Base-by-base conservation (phyloP, 345 rosid genomes). In the Stellera chamaejasme region DNA sequence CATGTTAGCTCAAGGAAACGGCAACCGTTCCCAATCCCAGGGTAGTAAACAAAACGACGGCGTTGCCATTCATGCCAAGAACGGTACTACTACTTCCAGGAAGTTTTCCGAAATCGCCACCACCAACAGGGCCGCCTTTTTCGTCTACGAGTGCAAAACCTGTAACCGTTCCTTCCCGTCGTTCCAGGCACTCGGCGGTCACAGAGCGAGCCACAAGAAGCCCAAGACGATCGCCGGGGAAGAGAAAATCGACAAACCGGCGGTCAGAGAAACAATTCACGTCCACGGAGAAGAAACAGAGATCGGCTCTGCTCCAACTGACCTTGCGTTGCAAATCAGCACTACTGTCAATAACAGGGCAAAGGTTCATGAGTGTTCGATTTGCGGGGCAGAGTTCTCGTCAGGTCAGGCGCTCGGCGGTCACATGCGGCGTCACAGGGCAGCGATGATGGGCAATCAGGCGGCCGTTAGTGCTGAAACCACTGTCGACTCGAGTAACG, bases 321-420 rank as follows among this genome's bases (percentile, higher is more conserved):
- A n/a, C n/a, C 74, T 69, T 57, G 63, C 78, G 72, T 59, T 77
- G 10, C 80, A 67, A 64, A 32, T 62, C 63, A 69, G 58, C n/a
- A n/a, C n/a, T 60, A 71, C 55, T 60, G 57, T 36, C 57, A 62
- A 27, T 45, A 59, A 45, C 56, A 54, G 43, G 58, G 55, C 11
- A 23, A 82, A 86, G 70, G 77, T 83, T 69, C 99, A 94, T 52
- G 99, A 82, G 81, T 94, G 99, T 67, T 84, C 80, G 15, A 79
- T 90, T 47, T 90, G 99, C 13, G 97, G 99, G 13, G 80, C 97
- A 2, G 95, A 87, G 68, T 94, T 94, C 65, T 65, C 71, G 10
- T 94, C 99, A 0, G 99, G 99, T 4, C 99, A 94, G 74, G 99
- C 99, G 2, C 80, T 94, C 2, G 99, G 99, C 2, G 97, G 99